Percentiles rank a stretch among this genome's conserved stretches.
These are phyloP conservation scores for Ophiostoma perfectum DNA, from an alignment of 2,329 filamentous ascomycete species.

Conservation along the genomic window DNA sequence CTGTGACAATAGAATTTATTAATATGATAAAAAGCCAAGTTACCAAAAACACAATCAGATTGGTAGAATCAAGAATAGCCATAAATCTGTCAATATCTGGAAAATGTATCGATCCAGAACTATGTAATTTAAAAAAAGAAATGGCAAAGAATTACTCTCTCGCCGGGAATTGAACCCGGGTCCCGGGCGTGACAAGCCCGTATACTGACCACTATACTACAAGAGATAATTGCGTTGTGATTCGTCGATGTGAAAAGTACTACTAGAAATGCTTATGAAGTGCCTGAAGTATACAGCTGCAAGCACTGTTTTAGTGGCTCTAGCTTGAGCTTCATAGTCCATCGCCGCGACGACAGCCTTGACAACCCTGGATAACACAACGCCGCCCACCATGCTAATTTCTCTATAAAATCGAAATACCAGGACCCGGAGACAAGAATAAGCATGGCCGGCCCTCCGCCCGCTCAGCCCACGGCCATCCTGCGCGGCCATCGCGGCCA, in stretches of 20 bases:
- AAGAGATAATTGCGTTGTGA: conserved; percentile 9
- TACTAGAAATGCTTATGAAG: not conserved
- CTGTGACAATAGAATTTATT: no score
- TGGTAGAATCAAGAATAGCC: no score
- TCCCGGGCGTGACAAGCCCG: conserved; percentile 14
- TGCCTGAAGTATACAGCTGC: not conserved
- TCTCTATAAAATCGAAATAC: no score
- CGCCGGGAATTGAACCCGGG: conserved; percentile 14
- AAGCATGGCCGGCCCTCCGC: not conserved
- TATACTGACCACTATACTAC: conserved; percentile 15
- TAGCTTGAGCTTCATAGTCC: not conserved
- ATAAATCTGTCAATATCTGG: not conserved
- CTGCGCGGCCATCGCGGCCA: conserved; percentile 42
- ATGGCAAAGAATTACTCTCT: conserved; percentile 3
- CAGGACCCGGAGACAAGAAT: no score
- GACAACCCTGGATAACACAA: not conserved
- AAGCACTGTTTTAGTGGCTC: not conserved
- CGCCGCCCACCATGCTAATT: no score
- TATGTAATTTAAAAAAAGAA: not conserved
- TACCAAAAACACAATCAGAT: no score
- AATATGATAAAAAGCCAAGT: no score
- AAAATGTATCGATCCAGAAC: not conserved
- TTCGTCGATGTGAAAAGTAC: not conserved
- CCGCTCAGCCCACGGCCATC: conserved; percentile 45
- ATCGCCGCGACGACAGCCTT: not conserved